phyloP scores from a whole-genome alignment of 805 yeast species.

The Crinitomyces ghanaensis region DNA sequence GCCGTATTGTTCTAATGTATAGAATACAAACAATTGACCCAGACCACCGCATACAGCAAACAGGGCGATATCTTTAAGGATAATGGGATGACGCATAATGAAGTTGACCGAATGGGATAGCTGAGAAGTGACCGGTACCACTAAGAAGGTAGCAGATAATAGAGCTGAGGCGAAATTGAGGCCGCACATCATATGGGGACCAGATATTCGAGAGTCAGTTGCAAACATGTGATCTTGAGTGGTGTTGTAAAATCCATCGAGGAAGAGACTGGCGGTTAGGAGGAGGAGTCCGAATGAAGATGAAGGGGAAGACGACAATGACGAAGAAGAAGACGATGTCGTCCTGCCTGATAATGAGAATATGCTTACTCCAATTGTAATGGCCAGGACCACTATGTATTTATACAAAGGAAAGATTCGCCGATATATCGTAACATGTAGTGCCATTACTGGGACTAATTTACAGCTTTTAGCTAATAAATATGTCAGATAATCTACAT shows the following conservation, averaged over 20 bases:
- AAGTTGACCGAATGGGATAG: constrained; percentile 38
- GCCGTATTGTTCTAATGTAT: constrained; percentile 73
- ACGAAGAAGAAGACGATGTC: constrained; percentile 23
- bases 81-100: constrained; percentile 39
- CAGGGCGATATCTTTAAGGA: constrained; percentile 45
- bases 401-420: constrained; percentile 65
- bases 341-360: constrained; percentile 43
- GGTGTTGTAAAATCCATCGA: constrained; percentile 90
- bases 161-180: constrained; percentile 38
- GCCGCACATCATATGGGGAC: constrained; percentile 80
- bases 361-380: constrained; percentile 71
- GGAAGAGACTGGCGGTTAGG: constrained; percentile 49
- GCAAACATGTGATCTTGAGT: constrained; percentile 81
- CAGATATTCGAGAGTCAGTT: constrained; percentile 43
- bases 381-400: constrained; percentile 62
- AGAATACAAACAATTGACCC: constrained; percentile 90
- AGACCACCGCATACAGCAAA: constrained; percentile 76
- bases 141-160: constrained; percentile 30
- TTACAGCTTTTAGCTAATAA: constrained; percentile 89
- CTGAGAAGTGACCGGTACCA: constrained; percentile 45
- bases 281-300: constrained; percentile 46
- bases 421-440: constrained; percentile 61
- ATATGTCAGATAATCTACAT: constrained; percentile 77
- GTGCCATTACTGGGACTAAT: constrained; percentile 84
- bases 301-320: constrained; percentile 18